Base-by-base conservation (phyloP, 192 early-diverging fungal genomes). In the Phlyctochytrium bullatum region DNA sequence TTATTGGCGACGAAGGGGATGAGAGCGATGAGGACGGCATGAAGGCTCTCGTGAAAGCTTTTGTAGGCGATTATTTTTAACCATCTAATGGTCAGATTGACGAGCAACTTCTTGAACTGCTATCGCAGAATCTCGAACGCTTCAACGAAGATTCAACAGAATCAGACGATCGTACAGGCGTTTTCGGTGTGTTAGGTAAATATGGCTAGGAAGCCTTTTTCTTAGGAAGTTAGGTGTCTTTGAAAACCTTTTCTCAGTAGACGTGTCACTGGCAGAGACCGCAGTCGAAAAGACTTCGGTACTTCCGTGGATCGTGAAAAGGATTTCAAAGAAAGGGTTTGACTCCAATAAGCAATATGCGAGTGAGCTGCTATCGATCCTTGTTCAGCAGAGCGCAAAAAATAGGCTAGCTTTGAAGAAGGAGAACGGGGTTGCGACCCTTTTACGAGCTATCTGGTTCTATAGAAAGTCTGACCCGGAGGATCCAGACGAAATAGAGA, bases 301-400 rank as follows among this genome's bases (percentile, higher is more conserved):
- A 40, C 60, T 94, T 65, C 79, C 80, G 3, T 97, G 90, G 90
- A 78, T 97, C 31, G 71, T 92, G 52, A 75, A 75, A 36, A 82
- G 92, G 1, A 74, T 97, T 27, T 77, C 74, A 12, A 56, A 67
- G 51, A 88, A 83, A 61, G 69, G 61, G 24, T 88, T 91, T 65
- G 93, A 94, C 66, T 88, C 93, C 1, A 93, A 93, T 77, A 83
- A 84, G 57, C 91, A 91, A 71, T 96, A 95, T 64, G 88, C 90
- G 29, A 88, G 89, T 36, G 96, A 98, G 61, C 72, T 96, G 10
- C 61, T 92, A 14, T 83, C 95, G 2, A 94, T 96, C 36, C 79
- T 98, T 29, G 73, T 96, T 47, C 93, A 94, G 73, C 80, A 78
- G 52, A 76, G 72, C 24, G 52, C 66, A 78, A 69, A 66, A 31